Percentiles rank a stretch among this genome's conserved stretches.
Evolutionary conservation across 2,329 filamentous ascomycete genomes (phyloP).

Genomic region (Talaromyces verruculosus): DNA sequence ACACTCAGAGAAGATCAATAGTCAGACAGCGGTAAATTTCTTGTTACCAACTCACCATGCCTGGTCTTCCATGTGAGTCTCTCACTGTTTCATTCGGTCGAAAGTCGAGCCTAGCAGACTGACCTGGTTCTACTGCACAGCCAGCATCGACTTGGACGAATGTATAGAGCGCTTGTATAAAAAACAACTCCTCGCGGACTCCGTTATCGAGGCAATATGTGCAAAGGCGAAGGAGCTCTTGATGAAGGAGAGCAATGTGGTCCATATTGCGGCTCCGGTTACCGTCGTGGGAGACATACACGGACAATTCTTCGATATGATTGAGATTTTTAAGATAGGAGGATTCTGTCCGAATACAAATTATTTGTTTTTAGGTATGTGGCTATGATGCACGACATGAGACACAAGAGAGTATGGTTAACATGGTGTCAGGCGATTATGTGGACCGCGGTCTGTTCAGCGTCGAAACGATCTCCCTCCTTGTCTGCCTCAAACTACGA

Average conservation of each 20-base stretch:
- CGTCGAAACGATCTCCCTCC: conserved; percentile 96
- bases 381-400: too few species aligned
- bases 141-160: conserved; percentile 96
- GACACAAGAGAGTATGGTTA: not conserved
- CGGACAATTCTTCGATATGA: conserved; percentile 97
- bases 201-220: conserved; percentile 98
- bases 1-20: not conserved
- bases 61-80: conserved; percentile 46
- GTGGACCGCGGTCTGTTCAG: conserved; percentile 98
- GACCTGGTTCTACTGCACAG: conserved; percentile 47
- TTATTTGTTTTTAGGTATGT: conserved; percentile 87
- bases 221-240: conserved; percentile 98
- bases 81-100: not conserved
- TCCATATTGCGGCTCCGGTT: conserved; percentile 91
- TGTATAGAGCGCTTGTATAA: conserved; percentile 96
- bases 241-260: conserved; percentile 99
- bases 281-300: conserved; percentile 99
- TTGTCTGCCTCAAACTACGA: conserved; percentile 94
- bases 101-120: not conserved
- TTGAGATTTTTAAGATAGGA: conserved; percentile 98
- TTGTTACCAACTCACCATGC: conserved; percentile 35
- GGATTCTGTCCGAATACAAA: conserved; percentile 97
- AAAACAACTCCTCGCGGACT: conserved; percentile 94
- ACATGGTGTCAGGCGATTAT: conserved; percentile 73
- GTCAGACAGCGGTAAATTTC: not conserved